These are phyloP conservation scores for Trifolium subterraneum DNA, from an alignment of 306 rosid species.

Conservation along the genomic window DNA sequence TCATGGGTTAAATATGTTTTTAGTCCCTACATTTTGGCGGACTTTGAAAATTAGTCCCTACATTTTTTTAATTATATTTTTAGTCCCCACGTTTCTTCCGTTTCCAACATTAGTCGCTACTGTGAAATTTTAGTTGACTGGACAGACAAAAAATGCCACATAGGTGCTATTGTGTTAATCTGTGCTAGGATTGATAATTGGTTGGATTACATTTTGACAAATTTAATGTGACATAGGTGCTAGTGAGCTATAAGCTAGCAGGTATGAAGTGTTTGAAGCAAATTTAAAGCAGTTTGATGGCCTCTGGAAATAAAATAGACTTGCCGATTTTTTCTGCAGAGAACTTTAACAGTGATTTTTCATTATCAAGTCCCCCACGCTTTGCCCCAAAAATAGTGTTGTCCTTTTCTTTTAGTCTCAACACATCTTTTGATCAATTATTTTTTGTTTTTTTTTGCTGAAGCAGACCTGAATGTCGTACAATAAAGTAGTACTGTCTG, in stretches of 20 bases:
- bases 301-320: neutral
- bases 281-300: neutral
- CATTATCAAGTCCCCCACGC: neutral
- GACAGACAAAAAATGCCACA: too few species aligned
- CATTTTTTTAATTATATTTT: too few species aligned
- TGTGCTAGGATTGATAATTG: slow-evolving; percentile 1
- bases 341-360: slow-evolving; percentile 19
- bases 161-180: slow-evolving; percentile 24
- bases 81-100: too few species aligned
- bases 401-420: slow-evolving; percentile 25
- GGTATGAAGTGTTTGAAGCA: neutral
- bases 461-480: slow-evolving; percentile 34
- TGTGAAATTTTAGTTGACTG: too few species aligned
- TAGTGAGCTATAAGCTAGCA: slow-evolving; percentile 25
- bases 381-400: slow-evolving; percentile 1
- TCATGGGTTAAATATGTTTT: too few species aligned
- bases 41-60: too few species aligned
- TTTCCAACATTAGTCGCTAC: too few species aligned
- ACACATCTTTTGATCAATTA: slow-evolving; percentile 14
- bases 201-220: slow-evolving; percentile 4
- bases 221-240: neutral
- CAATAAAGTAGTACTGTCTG: slow-evolving; percentile 15
- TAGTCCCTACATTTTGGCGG: too few species aligned
- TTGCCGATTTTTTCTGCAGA: neutral
- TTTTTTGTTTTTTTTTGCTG: slow-evolving; percentile 34